Base-by-base conservation (phyloP, 768 basidiomycete species). In the Rhodotorula taiwanensis region DNA sequence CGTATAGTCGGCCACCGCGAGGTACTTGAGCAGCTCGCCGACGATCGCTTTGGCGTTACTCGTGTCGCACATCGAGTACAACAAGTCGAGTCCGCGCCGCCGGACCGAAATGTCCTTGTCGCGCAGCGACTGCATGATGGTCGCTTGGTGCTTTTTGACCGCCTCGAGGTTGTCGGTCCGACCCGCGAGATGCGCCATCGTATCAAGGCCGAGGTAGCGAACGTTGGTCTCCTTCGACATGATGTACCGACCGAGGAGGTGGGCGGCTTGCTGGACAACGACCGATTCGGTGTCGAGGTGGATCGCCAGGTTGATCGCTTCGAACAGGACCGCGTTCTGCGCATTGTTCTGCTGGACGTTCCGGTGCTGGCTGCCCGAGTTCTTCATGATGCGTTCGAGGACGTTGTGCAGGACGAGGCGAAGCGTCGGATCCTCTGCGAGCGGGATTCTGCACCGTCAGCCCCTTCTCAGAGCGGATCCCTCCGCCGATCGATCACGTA, bases 1-100 rank as follows among this genome's bases (percentile, higher is more conserved):
- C 21, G 86, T 91, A 71, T 97, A 98, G 76, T 99, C 95, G 11
- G 95, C 95, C n/a, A 95, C 84, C 74, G 84, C 84, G 61, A 99
- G 83, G 76, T 97, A 99, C 60, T 88, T 84, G 58, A 99, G 79
- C 23, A 99, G 81, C 76, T 99, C 94, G 42, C 88, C 93, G 39
- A 99, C 95, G 72, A 98, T 92, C 66, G 89, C 79, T 74, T 95
- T 92, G 9, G 94, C 89, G 76, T 97, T 99, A 72, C 89, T 87
- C n/a, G 86, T 81, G 75, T 99, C 95, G 76, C 95, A 98, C 95
- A 99, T 99, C 78, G 91, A 94, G 77, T 98, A 98, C 14, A 99
- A 81, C 55, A 99, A 81, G 77, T 99, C 95, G 62, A 99, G 81
- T 16, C 92, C 95, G 53, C 95, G 82, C 58, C 95, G 80, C 39